phyloP scores from a whole-genome alignment of 2,329 filamentous ascomycete species.

The Colletotrichum sp. region DNA sequence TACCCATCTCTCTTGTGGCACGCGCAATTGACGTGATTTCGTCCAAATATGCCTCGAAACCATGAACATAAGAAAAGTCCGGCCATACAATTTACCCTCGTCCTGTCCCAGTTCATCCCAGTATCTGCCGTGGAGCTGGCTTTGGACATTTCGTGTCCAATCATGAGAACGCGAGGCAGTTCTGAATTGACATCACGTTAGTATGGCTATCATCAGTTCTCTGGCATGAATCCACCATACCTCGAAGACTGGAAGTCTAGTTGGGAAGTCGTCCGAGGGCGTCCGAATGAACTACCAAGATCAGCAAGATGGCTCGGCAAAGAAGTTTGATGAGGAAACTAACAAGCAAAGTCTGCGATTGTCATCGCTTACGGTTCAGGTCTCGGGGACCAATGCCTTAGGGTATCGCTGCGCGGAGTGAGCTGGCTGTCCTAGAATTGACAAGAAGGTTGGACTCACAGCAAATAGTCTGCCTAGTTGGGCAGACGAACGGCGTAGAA shows the following conservation, averaged over 20 bases:
- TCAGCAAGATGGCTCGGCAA: background rate
- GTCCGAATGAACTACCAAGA: background rate
- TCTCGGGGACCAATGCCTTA: background rate
- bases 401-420: background rate
- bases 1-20: background rate
- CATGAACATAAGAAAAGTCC: background rate
- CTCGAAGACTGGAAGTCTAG: background rate
- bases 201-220: background rate
- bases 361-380: background rate
- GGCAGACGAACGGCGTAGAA: conserved; percentile 67
- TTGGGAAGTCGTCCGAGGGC: background rate
- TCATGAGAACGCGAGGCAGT: background rate
- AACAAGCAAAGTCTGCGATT: background rate
- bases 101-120: background rate
- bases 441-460: background rate
- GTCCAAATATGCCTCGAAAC: background rate
- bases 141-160: background rate
- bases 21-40: background rate
- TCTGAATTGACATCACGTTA: background rate
- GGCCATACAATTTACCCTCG: background rate
- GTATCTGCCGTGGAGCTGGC: background rate
- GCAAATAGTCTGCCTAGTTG: conserved; percentile 27
- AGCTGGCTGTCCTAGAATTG: background rate
- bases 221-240: background rate
- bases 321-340: background rate